Percentiles rank a stretch among this genome's conserved stretches.
phyloP scores from a whole-genome alignment of 257 asterid genomes.

The Lycium ferocissimum region DNA sequence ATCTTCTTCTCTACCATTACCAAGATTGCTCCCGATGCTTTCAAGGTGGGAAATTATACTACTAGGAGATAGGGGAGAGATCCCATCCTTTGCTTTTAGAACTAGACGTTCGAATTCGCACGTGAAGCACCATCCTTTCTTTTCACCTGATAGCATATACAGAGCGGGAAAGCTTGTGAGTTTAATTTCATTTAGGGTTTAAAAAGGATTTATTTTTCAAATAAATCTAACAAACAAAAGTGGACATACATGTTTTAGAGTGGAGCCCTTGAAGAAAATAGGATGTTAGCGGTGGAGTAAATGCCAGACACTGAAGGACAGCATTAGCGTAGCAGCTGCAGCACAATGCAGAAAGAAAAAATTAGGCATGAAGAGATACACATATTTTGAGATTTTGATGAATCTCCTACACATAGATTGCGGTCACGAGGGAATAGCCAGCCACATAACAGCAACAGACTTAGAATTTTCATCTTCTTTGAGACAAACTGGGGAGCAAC shows the following conservation, averaged over 20 bases:
- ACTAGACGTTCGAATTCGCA: slow-evolving; percentile 75
- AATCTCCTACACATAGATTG: background rate
- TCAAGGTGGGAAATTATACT: slow-evolving; percentile 66
- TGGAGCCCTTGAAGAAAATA: slow-evolving; percentile 83
- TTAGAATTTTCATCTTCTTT: slow-evolving; percentile 1
- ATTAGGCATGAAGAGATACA: slow-evolving; percentile 15
- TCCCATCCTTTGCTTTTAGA: slow-evolving; percentile 57
- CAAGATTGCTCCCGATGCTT: slow-evolving; percentile 67
- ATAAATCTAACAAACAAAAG: background rate
- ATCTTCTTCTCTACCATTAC: slow-evolving; percentile 83
- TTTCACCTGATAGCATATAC: slow-evolving; percentile 53
- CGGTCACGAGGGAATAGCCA: background rate
- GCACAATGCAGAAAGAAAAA: slow-evolving; percentile 31
- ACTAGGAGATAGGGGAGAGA: slow-evolving; percentile 64
- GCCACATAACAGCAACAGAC: background rate
- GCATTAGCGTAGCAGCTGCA: slow-evolving; percentile 91
- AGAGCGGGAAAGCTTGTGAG: slow-evolving; percentile 24
- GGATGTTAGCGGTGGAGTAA: slow-evolving; percentile 88
- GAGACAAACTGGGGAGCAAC: background rate
- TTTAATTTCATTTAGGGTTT: background rate
- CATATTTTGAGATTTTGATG: background rate
- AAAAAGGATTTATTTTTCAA: background rate
- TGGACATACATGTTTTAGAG: slow-evolving; percentile 65
- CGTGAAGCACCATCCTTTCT: slow-evolving; percentile 75
- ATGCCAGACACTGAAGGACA: slow-evolving; percentile 82